Base-by-base conservation (phyloP, 202 grass and related monocot species). In the Digitaria exilis region DNA sequence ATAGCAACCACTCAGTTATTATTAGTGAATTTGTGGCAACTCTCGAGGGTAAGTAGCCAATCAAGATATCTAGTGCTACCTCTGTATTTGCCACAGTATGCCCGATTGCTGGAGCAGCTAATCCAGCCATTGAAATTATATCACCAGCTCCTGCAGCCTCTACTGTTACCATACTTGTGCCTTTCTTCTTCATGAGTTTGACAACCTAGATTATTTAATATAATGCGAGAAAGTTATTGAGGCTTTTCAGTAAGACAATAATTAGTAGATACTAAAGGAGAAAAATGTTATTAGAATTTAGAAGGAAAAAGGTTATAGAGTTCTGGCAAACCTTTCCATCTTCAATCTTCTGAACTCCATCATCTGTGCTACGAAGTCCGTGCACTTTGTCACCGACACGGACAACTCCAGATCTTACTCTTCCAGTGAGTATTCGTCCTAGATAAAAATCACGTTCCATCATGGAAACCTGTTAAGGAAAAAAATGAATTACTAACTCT, bases 381-480 rank as follows among this genome's bases (percentile, higher is more conserved):
- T 98, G 91, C 65, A 98, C 86, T 86, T 94, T 96, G 59, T 98
- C 96, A 43, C 96, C 96, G 84, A 96, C 84, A 77, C 78, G 91
- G 60, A 98, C 77, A 79, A 79, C 39, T 78, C 96, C 96, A 63
- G 93, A 92, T 48, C 76, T 90, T 87, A 98, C 90, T 50, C 96
- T 93, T 45, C 96, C 96, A 39, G 93, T 98, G 74, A 98, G 92
- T 90, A 98, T 96, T 79, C 96, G 78, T 65, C 96, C 96, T 65
- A 98, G 91, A 88, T 98, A 98, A 90, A 94, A 98, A 92, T 98
- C 96, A 14, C 89, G 89, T 70, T 98, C 96, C 96, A 98, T 98
- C 96, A 98, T 98, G 19, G 96, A 98, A 79, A 98, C 91, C 96
- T 98, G 89, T 81, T 67, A 65, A 79, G 35, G 39, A 87, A 85